These are phyloP conservation scores for Fusarium staphyleae DNA, from an alignment of 2,329 filamentous ascomycete species.

Conservation along the genomic window DNA sequence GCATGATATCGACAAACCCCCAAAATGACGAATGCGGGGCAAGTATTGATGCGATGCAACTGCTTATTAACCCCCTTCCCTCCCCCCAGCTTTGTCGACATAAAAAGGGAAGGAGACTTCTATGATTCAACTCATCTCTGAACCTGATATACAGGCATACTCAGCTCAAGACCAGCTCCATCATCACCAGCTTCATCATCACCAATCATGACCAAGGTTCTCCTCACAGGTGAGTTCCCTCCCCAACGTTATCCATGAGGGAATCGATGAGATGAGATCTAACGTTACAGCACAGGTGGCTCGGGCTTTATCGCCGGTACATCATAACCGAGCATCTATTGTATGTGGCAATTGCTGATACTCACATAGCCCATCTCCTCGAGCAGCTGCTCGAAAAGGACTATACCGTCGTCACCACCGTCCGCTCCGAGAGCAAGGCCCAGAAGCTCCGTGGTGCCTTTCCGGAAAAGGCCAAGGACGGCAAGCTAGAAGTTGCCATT, in stretches of 20 bases:
- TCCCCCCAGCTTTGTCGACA: slow-evolving; percentile 13
- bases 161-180: not conserved
- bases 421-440: slow-evolving; percentile 62
- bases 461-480: slow-evolving; percentile 46
- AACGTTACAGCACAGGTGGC: slow-evolving; percentile 38
- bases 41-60: not conserved
- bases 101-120: not conserved
- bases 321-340: slow-evolving; percentile 5
- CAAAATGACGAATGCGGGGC: slow-evolving; percentile 41
- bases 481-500: slow-evolving; percentile 61
- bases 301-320: slow-evolving; percentile 48
- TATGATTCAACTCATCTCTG: not conserved
- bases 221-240: slow-evolving; percentile 41
- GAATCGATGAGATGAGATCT: slow-evolving; percentile 4
- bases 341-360: not conserved
- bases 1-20: slow-evolving; percentile 16
- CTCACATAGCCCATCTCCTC: slow-evolving; percentile 57
- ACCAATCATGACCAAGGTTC: slow-evolving; percentile 43
- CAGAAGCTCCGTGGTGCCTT: slow-evolving; percentile 58
- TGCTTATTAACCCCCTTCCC: slow-evolving; percentile 26
- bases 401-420: slow-evolving; percentile 62
- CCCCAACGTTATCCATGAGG: not conserved
- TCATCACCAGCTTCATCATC: too few relatives aligned
- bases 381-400: slow-evolving; percentile 60
- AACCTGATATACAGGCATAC: not conserved